phyloP scores from a whole-genome alignment of 331 rosid genomes.

The Malus hybrid region DNA sequence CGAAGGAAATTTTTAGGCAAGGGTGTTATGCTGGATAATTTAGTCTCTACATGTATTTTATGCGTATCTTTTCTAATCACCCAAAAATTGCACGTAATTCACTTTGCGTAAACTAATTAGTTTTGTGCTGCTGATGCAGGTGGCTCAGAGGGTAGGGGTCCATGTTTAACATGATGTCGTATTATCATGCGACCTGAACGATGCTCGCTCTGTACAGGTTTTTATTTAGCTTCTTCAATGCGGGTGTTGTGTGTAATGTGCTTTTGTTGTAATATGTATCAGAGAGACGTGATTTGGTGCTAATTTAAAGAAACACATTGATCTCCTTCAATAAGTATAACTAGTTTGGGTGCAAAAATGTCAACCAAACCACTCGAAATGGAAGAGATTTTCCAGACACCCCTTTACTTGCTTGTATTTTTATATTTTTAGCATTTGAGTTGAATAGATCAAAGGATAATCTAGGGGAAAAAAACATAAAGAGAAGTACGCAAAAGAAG shows the following conservation, averaged over 20 bases:
- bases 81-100: too few relatives aligned
- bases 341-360: too few relatives aligned
- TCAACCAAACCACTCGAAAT: too few relatives aligned
- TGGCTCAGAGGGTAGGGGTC: constrained; percentile 69
- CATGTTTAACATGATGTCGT: constrained; percentile 22
- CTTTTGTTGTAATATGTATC: neutral
- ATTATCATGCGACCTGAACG: constrained; percentile 6
- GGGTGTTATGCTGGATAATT: neutral
- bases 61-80: too few relatives aligned
- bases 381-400: too few relatives aligned
- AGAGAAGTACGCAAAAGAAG: too few relatives aligned
- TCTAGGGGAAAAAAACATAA: too few relatives aligned
- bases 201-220: constrained; percentile 2
- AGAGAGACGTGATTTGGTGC: neutral
- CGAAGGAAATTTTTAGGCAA: neutral
- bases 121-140: constrained; percentile 38
- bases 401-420: too few relatives aligned
- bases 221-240: constrained; percentile 7
- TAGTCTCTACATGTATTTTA: neutral
- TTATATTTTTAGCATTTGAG: too few relatives aligned
- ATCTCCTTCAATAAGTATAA: too few relatives aligned
- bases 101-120: neutral
- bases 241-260: neutral
- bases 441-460: too few relatives aligned
- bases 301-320: too few relatives aligned